Conservation (phyloP, 2,329 filamentous ascomycete species). For the Scedosporium boydii region DNA sequence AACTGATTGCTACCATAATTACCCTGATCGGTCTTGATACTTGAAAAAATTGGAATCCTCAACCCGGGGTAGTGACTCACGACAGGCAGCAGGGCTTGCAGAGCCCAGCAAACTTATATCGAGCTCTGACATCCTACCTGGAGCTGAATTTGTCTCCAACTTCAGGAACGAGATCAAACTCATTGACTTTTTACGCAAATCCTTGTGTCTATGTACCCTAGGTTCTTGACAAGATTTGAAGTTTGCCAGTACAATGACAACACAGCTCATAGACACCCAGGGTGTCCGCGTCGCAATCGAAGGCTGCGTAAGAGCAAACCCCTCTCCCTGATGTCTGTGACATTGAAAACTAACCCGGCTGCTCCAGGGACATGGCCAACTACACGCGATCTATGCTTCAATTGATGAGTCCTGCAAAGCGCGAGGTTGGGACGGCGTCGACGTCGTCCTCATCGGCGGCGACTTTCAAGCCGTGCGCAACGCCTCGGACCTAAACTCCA, state of each 20-base stretch:
- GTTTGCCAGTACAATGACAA: constrained; percentile 16
- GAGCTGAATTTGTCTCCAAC: too few relatives aligned
- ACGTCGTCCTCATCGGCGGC: constrained; percentile 82
- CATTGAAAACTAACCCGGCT: neutral
- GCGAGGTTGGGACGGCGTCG: constrained; percentile 71
- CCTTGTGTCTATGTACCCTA: neutral
- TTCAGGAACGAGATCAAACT: too few relatives aligned
- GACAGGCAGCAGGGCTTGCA: too few relatives aligned
- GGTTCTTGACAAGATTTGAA: too few relatives aligned
- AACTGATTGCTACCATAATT: too few relatives aligned
- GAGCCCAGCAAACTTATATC: too few relatives aligned
- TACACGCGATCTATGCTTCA: constrained; percentile 84
- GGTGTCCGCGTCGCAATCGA: constrained; percentile 72
- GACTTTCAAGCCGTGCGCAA: constrained; percentile 92
- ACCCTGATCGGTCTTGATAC: too few relatives aligned
- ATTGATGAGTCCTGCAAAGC: constrained; percentile 58
- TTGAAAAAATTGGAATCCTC: too few relatives aligned
- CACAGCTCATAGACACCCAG: constrained; percentile 22
- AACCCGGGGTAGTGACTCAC: too few relatives aligned
- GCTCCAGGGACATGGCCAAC: constrained; percentile 72
- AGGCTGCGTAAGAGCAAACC: constrained; percentile 54
- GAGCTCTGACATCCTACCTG: too few relatives aligned
- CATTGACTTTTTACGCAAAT: too few relatives aligned
- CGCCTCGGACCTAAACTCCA: constrained; percentile 74
- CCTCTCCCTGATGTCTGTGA: too few relatives aligned